Conservation (phyloP, 2,329 filamentous ascomycete species). For the Alternaria angustiovoidea region DNA sequence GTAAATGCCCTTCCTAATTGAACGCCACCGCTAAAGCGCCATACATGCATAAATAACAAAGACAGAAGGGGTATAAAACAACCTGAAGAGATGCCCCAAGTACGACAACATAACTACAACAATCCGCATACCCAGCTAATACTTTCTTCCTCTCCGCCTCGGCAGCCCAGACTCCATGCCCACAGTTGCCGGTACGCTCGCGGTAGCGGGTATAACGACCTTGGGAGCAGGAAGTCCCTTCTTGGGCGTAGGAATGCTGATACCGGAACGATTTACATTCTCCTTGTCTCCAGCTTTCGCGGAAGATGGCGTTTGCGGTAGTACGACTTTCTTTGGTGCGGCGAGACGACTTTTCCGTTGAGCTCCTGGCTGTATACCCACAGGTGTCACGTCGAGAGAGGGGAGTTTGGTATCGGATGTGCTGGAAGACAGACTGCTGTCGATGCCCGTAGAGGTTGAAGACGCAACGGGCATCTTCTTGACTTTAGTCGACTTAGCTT, state of each 20-base stretch:
- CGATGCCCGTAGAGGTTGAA: slow-evolving; percentile 6
- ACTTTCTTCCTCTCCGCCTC: slow-evolving; percentile 37
- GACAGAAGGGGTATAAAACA: not conserved
- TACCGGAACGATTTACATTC: slow-evolving; percentile 26
- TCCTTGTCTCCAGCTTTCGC: slow-evolving; percentile 34
- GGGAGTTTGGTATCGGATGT: slow-evolving; percentile 26
- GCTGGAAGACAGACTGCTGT: slow-evolving; percentile 16
- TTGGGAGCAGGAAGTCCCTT: slow-evolving; percentile 40
- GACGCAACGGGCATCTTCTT: slow-evolving; percentile 35
- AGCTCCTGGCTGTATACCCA: slow-evolving; percentile 26
- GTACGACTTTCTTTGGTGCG: slow-evolving; percentile 45
- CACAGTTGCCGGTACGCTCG: not conserved
- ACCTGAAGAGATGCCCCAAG: not conserved
- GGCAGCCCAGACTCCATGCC: slow-evolving; percentile 41
- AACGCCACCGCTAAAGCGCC: slow-evolving; percentile 5
- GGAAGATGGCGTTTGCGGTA: slow-evolving; percentile 30
- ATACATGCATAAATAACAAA: not conserved
- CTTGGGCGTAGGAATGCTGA: slow-evolving; percentile 37
- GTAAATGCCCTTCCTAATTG: not conserved
- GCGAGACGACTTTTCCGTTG: slow-evolving; percentile 46
- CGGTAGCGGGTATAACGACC: slow-evolving; percentile 25
- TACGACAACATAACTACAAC: not conserved
- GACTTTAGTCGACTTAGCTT: slow-evolving; percentile 28
- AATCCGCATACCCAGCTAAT: not conserved
- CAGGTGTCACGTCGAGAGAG: slow-evolving; percentile 30